Conservation (phyloP, 257 asterid species). For the Solanum bukasovii region DNA sequence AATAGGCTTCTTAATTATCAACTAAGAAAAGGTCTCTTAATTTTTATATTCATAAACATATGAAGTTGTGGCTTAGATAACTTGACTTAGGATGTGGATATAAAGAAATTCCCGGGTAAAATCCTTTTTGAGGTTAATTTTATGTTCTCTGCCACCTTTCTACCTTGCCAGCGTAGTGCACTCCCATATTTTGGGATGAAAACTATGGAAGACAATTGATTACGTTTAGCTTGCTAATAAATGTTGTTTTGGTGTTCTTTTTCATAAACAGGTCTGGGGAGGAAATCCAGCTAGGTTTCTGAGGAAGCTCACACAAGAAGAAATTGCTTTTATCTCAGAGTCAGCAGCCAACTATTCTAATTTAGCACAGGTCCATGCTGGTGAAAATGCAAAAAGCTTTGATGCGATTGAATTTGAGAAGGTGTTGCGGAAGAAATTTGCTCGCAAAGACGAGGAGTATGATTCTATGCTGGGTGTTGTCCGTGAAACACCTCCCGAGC, state of each 20-base stretch:
- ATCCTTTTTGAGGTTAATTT: not conserved
- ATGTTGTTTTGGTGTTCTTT: not conserved
- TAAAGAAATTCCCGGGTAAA: not conserved
- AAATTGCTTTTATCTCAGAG: constrained; percentile 71
- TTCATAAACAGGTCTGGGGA: constrained; percentile 73
- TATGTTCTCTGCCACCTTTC: not conserved
- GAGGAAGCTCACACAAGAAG: constrained; percentile 84
- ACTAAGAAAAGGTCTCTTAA: not conserved
- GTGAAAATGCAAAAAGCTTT: constrained; percentile 78
- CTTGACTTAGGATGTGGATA: not conserved
- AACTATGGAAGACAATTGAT: not conserved
- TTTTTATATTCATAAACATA: not conserved
- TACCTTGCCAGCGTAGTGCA: not conserved
- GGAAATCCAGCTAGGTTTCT: constrained; percentile 95
- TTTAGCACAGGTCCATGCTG: constrained; percentile 74
- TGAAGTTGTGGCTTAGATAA: not conserved
- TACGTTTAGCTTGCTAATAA: not conserved
- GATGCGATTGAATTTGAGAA: constrained; percentile 75
- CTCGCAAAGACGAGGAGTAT: constrained; percentile 42
- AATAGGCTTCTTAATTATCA: not conserved
- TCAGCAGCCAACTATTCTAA: constrained; percentile 71
- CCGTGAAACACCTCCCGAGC: constrained; percentile 47
- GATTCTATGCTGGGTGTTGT: constrained; percentile 46
- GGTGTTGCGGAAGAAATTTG: constrained; percentile 59
- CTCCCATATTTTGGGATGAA: not conserved